These are phyloP conservation scores for Eucalyptus virginea DNA, from an alignment of 345 rosid species.

Conservation along the genomic window DNA sequence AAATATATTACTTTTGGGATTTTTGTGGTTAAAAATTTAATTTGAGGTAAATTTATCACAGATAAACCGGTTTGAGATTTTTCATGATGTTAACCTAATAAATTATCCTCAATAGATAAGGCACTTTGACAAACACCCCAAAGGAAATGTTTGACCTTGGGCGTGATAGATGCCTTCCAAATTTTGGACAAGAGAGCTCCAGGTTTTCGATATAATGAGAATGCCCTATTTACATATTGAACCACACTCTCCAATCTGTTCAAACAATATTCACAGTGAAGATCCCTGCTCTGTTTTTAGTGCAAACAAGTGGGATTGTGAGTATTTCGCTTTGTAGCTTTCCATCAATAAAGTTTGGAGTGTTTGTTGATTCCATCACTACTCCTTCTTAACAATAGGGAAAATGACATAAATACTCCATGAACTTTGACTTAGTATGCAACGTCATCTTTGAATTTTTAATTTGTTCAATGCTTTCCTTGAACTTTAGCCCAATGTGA, in stretches of 20 bases:
- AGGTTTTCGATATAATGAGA: background rate
- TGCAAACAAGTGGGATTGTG: background rate
- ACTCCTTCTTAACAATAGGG: background rate
- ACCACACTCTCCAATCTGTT: background rate
- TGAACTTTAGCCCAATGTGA: too few species aligned
- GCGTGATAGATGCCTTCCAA: background rate
- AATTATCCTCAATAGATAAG: background rate
- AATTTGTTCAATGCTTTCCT: too few species aligned
- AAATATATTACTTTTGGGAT: background rate
- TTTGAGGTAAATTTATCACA: background rate
- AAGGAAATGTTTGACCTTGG: background rate
- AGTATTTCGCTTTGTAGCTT: background rate
- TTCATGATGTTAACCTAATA: too few species aligned
- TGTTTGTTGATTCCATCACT: background rate
- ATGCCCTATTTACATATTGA: background rate
- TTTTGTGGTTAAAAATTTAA: background rate
- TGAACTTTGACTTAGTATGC: too few species aligned
- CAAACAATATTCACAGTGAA: background rate
- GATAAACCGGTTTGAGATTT: rapidly evolving
- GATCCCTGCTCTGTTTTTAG: background rate
- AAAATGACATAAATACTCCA: too few species aligned
- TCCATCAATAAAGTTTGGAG: background rate
- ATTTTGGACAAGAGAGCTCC: background rate
- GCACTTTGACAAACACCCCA: background rate
- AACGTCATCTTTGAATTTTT: too few species aligned